Evolutionary conservation across 2,329 filamentous ascomycete genomes (phyloP).

Genomic region (Aspergillus sp.): DNA sequence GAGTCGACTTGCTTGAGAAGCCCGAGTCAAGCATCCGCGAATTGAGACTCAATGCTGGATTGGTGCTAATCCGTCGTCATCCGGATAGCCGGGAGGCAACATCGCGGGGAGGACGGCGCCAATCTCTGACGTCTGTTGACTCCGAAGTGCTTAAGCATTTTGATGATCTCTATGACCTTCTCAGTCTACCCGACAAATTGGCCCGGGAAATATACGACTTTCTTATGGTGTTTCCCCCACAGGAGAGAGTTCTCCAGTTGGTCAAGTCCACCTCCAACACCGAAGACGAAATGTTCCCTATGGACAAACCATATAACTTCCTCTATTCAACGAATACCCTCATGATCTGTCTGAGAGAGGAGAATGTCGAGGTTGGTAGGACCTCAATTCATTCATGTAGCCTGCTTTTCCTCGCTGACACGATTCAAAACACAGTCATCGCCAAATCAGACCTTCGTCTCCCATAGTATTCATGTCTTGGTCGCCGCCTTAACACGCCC

Average conservation of each 20-base stretch:
- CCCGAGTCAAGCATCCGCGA: slow-evolving; percentile 65
- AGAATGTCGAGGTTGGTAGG: slow-evolving; percentile 36
- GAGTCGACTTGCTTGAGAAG: slow-evolving; percentile 61
- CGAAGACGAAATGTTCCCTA: slow-evolving; percentile 65
- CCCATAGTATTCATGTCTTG: slow-evolving; percentile 53
- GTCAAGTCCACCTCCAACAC: slow-evolving; percentile 57
- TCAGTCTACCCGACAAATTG: slow-evolving; percentile 70
- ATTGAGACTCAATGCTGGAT: slow-evolving; percentile 63
- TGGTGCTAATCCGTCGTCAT: slow-evolving; percentile 63
- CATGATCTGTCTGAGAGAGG: slow-evolving; percentile 57
- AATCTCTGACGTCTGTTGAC: slow-evolving; percentile 65
- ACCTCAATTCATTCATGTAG: neutral
- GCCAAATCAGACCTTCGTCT: slow-evolving; percentile 37
- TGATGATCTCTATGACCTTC: slow-evolving; percentile 75
- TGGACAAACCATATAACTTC: slow-evolving; percentile 68
- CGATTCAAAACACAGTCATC: slow-evolving; percentile 27
- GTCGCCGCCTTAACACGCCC: slow-evolving; percentile 62
- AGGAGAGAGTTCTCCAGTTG: slow-evolving; percentile 60
- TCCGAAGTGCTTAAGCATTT: slow-evolving; percentile 79
- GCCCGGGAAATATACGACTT: slow-evolving; percentile 73
- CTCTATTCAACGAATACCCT: slow-evolving; percentile 72
- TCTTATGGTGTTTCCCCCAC: slow-evolving; percentile 67
- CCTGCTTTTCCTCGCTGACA: neutral
- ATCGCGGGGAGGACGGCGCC: slow-evolving; percentile 33
- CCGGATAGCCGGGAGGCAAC: slow-evolving; percentile 47